phyloP scores from a whole-genome alignment of 2,329 filamentous ascomycete species.

The Nannizzia gypsea region DNA sequence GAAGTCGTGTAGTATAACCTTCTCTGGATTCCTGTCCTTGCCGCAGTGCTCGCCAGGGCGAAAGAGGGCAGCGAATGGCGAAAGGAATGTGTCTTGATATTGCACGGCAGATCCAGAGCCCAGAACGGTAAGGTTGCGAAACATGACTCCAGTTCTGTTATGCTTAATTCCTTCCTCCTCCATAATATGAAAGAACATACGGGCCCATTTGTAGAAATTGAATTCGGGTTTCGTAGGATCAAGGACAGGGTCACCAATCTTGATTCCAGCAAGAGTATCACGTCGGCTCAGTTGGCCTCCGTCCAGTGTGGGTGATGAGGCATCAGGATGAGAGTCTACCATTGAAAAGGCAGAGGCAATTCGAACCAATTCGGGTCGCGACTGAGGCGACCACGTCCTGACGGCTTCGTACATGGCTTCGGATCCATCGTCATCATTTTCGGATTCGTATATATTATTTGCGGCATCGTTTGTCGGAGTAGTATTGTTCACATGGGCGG shows the following conservation, averaged over 20 bases:
- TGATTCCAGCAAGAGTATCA: slow-evolving; percentile 30
- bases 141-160: slow-evolving; percentile 49
- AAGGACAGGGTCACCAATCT: slow-evolving; percentile 38
- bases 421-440: background rate
- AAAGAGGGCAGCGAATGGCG: slow-evolving; percentile 47
- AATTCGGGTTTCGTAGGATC: slow-evolving; percentile 43
- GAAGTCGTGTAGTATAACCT: slow-evolving; percentile 45
- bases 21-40: slow-evolving; percentile 36
- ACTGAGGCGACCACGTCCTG: slow-evolving; percentile 8
- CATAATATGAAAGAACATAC: slow-evolving; percentile 39
- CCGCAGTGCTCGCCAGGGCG: slow-evolving; percentile 45
- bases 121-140: slow-evolving; percentile 53
- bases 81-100: slow-evolving; percentile 55
- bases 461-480: background rate
- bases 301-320: background rate
- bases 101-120: slow-evolving; percentile 57
- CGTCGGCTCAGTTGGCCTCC: slow-evolving; percentile 13
- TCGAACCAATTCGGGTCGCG: slow-evolving; percentile 10
- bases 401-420: slow-evolving; percentile 10
- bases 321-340: slow-evolving; percentile 5
- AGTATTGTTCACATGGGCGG: background rate
- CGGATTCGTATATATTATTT: background rate
- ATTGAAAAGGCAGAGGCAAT: slow-evolving; percentile 14
- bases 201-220: slow-evolving; percentile 43
- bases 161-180: slow-evolving; percentile 45